Evolutionary conservation across 805 yeast genomes (phyloP), one percentile per base, ranked within the genome.

Genomic region (Zygotorulaspora sp.): DNA sequence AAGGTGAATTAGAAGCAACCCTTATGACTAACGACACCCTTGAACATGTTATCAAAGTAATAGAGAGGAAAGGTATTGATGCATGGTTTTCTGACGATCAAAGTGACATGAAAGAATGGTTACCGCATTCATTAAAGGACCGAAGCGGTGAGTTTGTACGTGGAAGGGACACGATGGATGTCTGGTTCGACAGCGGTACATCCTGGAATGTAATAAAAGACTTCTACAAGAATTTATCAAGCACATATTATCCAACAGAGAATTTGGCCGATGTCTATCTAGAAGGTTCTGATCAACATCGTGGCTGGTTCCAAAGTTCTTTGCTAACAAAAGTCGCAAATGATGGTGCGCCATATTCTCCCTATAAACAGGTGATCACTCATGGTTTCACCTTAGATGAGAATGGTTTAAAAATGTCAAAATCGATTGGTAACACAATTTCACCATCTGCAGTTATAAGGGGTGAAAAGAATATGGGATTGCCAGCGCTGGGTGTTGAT

Each of bases 251-350:
- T 11, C n/a, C 38, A n/a, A 66, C 78, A 20, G 66, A 64, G 0
- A 65, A 63, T n/a, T 49, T 78, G 4, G 81, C 94, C 0, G 94
- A 89, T 61, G 72, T 86, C n/a, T 90, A 87, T 55, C 61, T 90
- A 10, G 99, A 92, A 67, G 99, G 99, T 2, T 77, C 89, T n/a
- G 99, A 92, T 57, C 99, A 92, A 61, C 98, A 92, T 57, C 75
- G 99, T 43, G 99, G 99, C 1, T 92, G 99, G 99, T 92, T 92
- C 59, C 99, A 92, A 65, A 85, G 96, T 21, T 87, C 96, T 1
- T 64, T 92, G 18, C 66, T 92, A 41, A 88, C 94, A 16, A 83
- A 78, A 53, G 73, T 87, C 15, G 83, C 83, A 3, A 62, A 49
- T 6, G 47, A 62, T 5, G 49, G 50, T 1, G 26, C 32, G 1